Evolutionary conservation across 176 grass and related monocot species (phyloP).

Genomic region (Rhynchospora breviuscula): DNA sequence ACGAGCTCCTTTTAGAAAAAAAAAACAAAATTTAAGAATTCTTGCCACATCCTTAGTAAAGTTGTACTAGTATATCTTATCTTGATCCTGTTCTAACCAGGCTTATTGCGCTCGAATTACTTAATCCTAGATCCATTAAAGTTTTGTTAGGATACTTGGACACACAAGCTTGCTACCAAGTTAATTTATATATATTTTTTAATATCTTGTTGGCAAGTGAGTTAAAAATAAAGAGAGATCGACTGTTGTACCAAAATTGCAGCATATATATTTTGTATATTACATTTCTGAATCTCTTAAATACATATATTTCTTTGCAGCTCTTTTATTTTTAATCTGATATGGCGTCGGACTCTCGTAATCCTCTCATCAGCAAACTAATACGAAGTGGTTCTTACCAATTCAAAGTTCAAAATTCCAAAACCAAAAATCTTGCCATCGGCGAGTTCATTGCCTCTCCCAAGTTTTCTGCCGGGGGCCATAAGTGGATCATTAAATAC

Average conservation of each 20-base stretch:
- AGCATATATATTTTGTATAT: neutral
- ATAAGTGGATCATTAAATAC: constrained; percentile 24
- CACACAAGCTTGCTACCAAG: neutral
- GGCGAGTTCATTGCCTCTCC: neutral
- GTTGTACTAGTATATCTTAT: no score
- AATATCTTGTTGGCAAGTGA: neutral
- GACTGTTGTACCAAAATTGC: neutral
- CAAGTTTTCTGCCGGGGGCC: constrained; percentile 23
- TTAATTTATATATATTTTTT: neutral
- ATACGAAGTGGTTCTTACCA: neutral
- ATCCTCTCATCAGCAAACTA: neutral
- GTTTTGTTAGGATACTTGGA: no score
- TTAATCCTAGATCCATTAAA: no score
- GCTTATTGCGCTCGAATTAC: no score
- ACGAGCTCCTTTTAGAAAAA: no score
- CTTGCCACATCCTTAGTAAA: no score
- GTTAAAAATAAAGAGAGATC: neutral
- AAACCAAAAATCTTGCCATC: neutral
- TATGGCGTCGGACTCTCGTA: neutral
- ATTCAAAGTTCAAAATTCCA: constrained; percentile 24
- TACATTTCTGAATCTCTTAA: neutral
- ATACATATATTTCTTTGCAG: neutral
- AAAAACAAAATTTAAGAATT: no score
- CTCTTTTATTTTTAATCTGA: neutral
- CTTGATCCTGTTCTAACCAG: no score